These are phyloP conservation scores for Pestalotiopsis fici DNA, from an alignment of 2,329 filamentous ascomycete species.

Conservation along the genomic window DNA sequence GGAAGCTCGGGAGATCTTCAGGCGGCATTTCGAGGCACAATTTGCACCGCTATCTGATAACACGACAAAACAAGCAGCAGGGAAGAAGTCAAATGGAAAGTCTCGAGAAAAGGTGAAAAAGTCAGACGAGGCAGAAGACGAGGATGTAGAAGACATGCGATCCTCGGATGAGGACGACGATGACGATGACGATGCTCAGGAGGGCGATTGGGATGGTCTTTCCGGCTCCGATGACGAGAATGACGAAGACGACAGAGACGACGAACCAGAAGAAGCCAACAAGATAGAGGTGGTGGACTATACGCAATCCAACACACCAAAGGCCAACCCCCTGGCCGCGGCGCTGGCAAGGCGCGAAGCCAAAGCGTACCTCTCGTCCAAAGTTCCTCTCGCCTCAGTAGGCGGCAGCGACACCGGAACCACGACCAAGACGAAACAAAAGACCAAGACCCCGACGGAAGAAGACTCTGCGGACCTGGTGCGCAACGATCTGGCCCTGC, in stretches of 20 bases:
- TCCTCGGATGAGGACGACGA: conserved; percentile 27
- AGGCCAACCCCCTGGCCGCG: conserved; percentile 30
- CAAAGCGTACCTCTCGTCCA: conserved; percentile 68
- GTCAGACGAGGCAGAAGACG: conserved; percentile 28
- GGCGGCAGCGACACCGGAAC: conserved; percentile 22
- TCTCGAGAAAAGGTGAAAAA: conserved; percentile 22
- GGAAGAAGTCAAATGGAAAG: conserved; percentile 11
- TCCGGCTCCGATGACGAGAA: conserved; percentile 17
- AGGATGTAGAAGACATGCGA: background rate
- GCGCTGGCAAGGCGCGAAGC: conserved; percentile 67
- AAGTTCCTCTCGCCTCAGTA: conserved; percentile 40
- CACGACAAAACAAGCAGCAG: background rate
- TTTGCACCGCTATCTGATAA: conserved; percentile 67
- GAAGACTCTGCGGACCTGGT: conserved; percentile 71
- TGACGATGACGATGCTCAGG: conserved; percentile 24
- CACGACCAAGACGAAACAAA: conserved; percentile 22
- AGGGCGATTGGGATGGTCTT: conserved; percentile 17
- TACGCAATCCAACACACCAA: conserved; percentile 37
- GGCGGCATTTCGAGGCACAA: conserved; percentile 82
- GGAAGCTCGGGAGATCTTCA: conserved; percentile 74
- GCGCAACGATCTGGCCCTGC: conserved; percentile 89
- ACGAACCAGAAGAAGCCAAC: conserved; percentile 11
- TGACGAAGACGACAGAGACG: background rate
- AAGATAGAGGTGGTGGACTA: conserved; percentile 65
- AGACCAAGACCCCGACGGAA: conserved; percentile 33